phyloP scores from a whole-genome alignment of 805 yeast species.

The Ogataea methylovora region DNA sequence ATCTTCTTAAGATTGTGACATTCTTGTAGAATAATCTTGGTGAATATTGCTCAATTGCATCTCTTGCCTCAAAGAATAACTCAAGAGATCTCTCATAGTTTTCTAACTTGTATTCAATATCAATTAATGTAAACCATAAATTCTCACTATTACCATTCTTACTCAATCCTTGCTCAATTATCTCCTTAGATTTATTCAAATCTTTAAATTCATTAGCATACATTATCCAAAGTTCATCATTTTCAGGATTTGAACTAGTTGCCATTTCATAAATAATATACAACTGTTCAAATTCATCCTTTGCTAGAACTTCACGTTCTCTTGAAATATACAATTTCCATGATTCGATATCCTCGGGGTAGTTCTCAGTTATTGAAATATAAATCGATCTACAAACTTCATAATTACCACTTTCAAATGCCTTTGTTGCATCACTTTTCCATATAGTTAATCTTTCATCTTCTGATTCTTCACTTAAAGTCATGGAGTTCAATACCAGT shows the following conservation, averaged over 20 bases:
- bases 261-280: conserved; percentile 47
- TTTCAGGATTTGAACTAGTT: conserved; percentile 38
- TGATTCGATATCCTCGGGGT: conserved; percentile 36
- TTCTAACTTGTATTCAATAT: conserved; percentile 44
- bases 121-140: conserved; percentile 67
- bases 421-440: conserved; percentile 29
- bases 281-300: background rate
- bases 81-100: conserved; percentile 27
- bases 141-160: conserved; percentile 39
- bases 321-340: conserved; percentile 43
- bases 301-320: conserved; percentile 14
- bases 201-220: conserved; percentile 62
- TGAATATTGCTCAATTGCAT: conserved; percentile 16
- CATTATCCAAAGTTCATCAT: conserved; percentile 51
- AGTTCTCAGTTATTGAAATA: conserved; percentile 34
- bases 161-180: conserved; percentile 42
- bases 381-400: conserved; percentile 41
- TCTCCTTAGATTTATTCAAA: conserved; percentile 41
- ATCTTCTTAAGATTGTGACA: conserved; percentile 41
- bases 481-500: conserved; percentile 36
- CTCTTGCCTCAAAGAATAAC: conserved; percentile 24
- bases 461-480: conserved; percentile 15
- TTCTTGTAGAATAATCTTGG: conserved; percentile 58
- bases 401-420: conserved; percentile 14
- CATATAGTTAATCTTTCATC: conserved; percentile 21